Evolutionary conservation across 108 stramenopile genomes (phyloP), one percentile per base, ranked within the genome.

Genomic region (Cylindrotheca fusiformis): DNA sequence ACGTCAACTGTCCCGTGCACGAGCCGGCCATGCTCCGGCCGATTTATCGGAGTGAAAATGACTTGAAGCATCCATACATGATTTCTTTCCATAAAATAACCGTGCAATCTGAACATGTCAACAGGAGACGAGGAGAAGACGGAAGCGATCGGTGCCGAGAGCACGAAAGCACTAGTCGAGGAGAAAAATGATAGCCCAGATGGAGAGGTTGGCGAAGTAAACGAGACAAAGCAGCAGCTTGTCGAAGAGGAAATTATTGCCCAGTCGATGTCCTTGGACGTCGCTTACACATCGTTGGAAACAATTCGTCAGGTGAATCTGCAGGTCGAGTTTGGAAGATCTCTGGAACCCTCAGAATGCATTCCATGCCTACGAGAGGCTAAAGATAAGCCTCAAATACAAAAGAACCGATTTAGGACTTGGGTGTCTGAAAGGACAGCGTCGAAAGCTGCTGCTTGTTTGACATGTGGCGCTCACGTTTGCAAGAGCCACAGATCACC

Each of bases 221-320:
- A 56, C 26, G 4, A 30, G 55, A 25, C 25, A 58, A 25, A 6
- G 27, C 24, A 58, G 33, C 5, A 6, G 33, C 20, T 17, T 41
- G 8, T 5, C 18, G 3, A 58, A 3, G 19, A 62, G 4, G 48
- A 50, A 48, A 28, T 18, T 2, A 2, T 62, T 17, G 60, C 47
- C 1, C 60, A 62, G 50, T 28, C 74, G 17, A 83, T 76, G 80
- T 69, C 82, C 23, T 57, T 83, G 31, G 80, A 80, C 45, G 77
- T 72, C 3, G 84, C 87, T n/a, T 78, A 83, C 26, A 80, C 76
- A 52, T 50, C 77, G 18, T 36, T 82, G 4, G 88, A 89, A 46
- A 65, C 55, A 25, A 80, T 89, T 77, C 71, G 88, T 27, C 57
- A 65, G 47, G 65, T 69, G 44, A 89, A 89, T 56, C 52, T 89